These are phyloP conservation scores for Schizopora paradoxa DNA, from an alignment of 1,284 basidiomycete genomes.

Conservation along the genomic window DNA sequence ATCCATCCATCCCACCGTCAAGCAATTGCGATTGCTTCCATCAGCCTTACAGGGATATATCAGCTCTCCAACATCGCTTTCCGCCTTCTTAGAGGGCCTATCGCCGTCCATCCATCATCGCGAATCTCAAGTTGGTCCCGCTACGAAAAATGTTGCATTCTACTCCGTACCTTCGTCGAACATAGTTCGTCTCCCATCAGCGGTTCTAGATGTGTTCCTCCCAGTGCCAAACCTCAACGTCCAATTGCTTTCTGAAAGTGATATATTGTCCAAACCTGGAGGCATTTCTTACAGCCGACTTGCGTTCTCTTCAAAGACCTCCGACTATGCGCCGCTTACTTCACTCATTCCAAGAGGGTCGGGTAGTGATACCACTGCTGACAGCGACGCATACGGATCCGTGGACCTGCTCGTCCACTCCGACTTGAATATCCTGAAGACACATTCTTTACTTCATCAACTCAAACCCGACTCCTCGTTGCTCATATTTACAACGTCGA, in stretches of 20 bases:
- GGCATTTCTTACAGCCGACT: conserved; percentile 60
- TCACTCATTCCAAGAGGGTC: conserved; percentile 20
- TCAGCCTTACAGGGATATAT: conserved; percentile 49
- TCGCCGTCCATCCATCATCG: too few species aligned
- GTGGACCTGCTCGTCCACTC: conserved; percentile 69
- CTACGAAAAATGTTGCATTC: conserved; percentile 53
- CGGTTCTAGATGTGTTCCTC: conserved; percentile 60
- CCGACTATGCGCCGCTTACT: conserved; percentile 24
- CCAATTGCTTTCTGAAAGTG: conserved; percentile 53
- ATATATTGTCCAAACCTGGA: conserved; percentile 64
- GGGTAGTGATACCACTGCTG: conserved; percentile 10
- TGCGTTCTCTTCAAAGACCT: conserved; percentile 44
- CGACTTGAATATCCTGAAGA: conserved; percentile 61
- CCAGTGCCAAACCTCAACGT: conserved; percentile 42
- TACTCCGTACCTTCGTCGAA: conserved; percentile 54
- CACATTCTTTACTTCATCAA: conserved; percentile 56
- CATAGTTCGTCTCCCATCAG: conserved; percentile 46
- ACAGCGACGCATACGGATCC: conserved; percentile 34
- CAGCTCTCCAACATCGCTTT: conserved; percentile 39
- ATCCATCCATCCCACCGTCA: conserved; percentile 39
- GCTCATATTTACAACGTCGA: conserved; percentile 60
- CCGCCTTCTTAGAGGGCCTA: conserved; percentile 37
- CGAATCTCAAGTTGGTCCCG: too few species aligned
- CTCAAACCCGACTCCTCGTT: conserved; percentile 54
- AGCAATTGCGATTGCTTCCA: conserved; percentile 55